phyloP scores from a whole-genome alignment of 1,139 yeast species.

The Williopsis jadinii region DNA sequence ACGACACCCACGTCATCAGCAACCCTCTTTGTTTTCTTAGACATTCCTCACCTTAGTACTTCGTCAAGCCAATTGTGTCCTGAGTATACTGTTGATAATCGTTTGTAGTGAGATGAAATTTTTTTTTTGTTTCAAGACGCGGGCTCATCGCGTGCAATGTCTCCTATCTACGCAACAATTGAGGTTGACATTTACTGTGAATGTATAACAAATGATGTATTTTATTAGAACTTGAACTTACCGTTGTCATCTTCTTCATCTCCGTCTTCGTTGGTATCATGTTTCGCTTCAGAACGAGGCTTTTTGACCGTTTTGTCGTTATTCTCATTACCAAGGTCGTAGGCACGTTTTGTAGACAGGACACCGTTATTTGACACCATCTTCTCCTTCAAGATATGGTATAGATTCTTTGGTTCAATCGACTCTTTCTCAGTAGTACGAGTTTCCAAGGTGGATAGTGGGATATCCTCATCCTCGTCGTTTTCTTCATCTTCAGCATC shows the following conservation, averaged over 20 bases:
- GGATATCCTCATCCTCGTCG: constrained; percentile 18
- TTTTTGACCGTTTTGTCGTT: constrained; percentile 5
- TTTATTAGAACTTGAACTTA: constrained; percentile 23
- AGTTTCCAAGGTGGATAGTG: constrained; percentile 12
- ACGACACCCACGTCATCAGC: no score
- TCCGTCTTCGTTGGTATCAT: constrained; percentile 9
- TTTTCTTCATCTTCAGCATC: constrained; percentile 5
- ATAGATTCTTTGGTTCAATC: constrained; percentile 28
- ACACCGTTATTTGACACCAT: constrained; percentile 12
- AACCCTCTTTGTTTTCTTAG: no score
- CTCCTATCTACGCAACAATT: no score
- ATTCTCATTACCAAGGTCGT: constrained; percentile 19
- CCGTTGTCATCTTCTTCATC: constrained; percentile 20
- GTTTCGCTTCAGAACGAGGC: not conserved
- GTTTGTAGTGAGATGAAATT: no score
- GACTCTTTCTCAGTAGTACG: constrained; percentile 8
- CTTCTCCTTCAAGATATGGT: constrained; percentile 35
- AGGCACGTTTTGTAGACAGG: constrained; percentile 24
- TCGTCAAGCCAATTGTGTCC: no score
- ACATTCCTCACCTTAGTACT: no score
- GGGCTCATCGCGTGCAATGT: no score
- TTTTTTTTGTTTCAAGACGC: no score
- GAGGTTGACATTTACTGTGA: no score
- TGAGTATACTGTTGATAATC: no score
- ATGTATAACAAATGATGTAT: no score